Evolutionary conservation across 2,329 filamentous ascomycete species (phyloP), one percentile per base, ranked within the genome.

Genomic region (Aureobasidium sp.): DNA sequence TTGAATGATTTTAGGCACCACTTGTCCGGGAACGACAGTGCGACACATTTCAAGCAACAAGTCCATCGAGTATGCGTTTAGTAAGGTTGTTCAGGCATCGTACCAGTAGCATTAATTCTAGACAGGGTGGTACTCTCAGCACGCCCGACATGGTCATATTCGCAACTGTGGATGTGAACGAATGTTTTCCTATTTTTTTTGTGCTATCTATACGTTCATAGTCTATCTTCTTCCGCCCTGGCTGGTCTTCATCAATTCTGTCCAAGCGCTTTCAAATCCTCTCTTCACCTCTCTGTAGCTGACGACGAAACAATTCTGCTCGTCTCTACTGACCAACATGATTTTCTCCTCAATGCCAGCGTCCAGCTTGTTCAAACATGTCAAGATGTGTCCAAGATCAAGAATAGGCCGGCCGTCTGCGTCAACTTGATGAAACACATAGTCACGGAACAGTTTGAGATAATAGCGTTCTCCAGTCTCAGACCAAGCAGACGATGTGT

Each of bases 391-490:
- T 3, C 89, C 93, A 62, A 97, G 79, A 71, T 97, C 90, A 5
- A 96, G 80, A 1, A 92, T 87, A 0, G 94, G 89, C 59, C 89
- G 88, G 15, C 91, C 91, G 62, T 90, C 86, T 34, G 84, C 83
- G 72, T 97, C 91, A 13, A 97, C 91, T 70, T 96, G 92, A 73
- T 99, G 94, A 76, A 97, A 99, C 45, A 97, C 90, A 69, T 95
- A 97, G 75, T 99, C 94, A 54, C 94, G 85, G 79, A 97, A 97
- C 9, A 99, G 82, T 76, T 96, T 97, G 66, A 99, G 80, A 71
- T 90, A 89, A 73, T 96, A 97, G 32, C 92, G 85, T 69, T 96
- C 91, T 30, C 93, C 93, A 52, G 89, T 94, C 73, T 97, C 93
- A 4, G 91, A 90, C 93, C 94, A 99, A 3, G 71, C 66, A 15